phyloP scores from a whole-genome alignment of 164 flowering plant species.

The Cinnamomum micranthum region DNA sequence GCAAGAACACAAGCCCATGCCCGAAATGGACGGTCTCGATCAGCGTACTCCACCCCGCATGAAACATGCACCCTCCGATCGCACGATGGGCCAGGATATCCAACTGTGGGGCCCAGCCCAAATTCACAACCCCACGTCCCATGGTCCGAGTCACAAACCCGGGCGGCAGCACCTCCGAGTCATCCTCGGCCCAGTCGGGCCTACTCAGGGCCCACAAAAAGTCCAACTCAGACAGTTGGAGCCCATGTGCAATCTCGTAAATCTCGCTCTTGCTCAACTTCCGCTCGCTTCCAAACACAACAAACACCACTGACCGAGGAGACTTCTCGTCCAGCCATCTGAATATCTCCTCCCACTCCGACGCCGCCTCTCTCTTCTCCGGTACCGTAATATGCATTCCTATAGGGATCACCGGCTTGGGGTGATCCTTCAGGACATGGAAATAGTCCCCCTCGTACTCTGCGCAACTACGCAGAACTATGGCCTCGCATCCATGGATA shows the following conservation, averaged over 20 bases:
- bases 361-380: slow-evolving; percentile 53
- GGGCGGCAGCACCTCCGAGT: slow-evolving; percentile 20
- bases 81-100: slow-evolving; percentile 45
- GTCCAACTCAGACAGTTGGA: slow-evolving; percentile 46
- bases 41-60: slow-evolving; percentile 62
- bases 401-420: slow-evolving; percentile 11
- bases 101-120: slow-evolving; percentile 57
- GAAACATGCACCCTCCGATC: slow-evolving; percentile 54
- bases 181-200: slow-evolving; percentile 12
- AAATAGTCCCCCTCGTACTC: slow-evolving; percentile 62
- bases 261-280: slow-evolving; percentile 26
- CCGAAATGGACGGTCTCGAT: slow-evolving; percentile 22
- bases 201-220: slow-evolving; percentile 50
- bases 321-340: slow-evolving; percentile 40
- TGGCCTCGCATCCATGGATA: slow-evolving; percentile 3
- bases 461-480: slow-evolving; percentile 35
- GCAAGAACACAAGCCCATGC: no score
- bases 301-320: slow-evolving; percentile 38
- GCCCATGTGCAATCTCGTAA: slow-evolving; percentile 46
- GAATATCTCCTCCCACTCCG: slow-evolving; percentile 26
- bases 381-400: slow-evolving; percentile 31
- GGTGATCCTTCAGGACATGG: slow-evolving; percentile 30
- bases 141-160: slow-evolving; percentile 31
- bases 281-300: slow-evolving; percentile 56
- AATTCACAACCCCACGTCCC: slow-evolving; percentile 32